Evolutionary conservation across 2,329 filamentous ascomycete genomes (phyloP).

Genomic region (Aureobasidium leucospermi): DNA sequence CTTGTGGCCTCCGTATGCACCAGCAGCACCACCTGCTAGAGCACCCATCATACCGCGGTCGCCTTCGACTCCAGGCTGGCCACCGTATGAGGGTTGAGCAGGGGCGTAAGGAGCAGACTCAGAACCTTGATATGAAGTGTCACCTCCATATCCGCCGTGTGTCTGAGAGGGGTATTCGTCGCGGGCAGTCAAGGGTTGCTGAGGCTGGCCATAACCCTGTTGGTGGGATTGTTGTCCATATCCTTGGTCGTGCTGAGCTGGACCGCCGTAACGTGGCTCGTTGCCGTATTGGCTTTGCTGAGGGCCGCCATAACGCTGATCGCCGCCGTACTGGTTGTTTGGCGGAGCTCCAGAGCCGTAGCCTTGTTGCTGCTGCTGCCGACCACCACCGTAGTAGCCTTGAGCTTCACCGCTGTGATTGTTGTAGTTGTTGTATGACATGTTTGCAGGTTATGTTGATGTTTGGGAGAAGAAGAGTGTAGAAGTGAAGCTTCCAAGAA

Average conservation of each 20-base stretch:
- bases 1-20: slow-evolving; percentile 50
- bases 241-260: slow-evolving; percentile 13
- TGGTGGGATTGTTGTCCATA: slow-evolving; percentile 13
- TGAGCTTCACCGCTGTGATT: slow-evolving; percentile 15
- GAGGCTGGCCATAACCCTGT: slow-evolving; percentile 14
- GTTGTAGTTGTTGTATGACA: slow-evolving; percentile 12
- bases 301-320: slow-evolving; percentile 18
- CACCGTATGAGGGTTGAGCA: slow-evolving; percentile 7
- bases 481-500: background rate
- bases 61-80: slow-evolving; percentile 28
- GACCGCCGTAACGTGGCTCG: slow-evolving; percentile 18
- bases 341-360: slow-evolving; percentile 13
- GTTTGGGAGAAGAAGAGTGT: background rate
- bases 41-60: slow-evolving; percentile 52
- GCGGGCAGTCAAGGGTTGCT: slow-evolving; percentile 5
- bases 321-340: background rate
- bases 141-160: slow-evolving; percentile 4
- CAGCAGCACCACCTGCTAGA: slow-evolving; percentile 49
- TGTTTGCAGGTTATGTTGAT: background rate
- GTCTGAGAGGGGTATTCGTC: slow-evolving; percentile 11
- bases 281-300: slow-evolving; percentile 18
- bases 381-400: slow-evolving; percentile 18
- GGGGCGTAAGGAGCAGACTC: slow-evolving; percentile 5
- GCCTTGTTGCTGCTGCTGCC: slow-evolving; percentile 17
- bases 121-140: slow-evolving; percentile 4